A percentile compares a stretch with the other conserved stretches of the same genome.
phyloP scores from a whole-genome alignment of 176 grass and related monocot genomes.

The Triticum timopheevii region DNA sequence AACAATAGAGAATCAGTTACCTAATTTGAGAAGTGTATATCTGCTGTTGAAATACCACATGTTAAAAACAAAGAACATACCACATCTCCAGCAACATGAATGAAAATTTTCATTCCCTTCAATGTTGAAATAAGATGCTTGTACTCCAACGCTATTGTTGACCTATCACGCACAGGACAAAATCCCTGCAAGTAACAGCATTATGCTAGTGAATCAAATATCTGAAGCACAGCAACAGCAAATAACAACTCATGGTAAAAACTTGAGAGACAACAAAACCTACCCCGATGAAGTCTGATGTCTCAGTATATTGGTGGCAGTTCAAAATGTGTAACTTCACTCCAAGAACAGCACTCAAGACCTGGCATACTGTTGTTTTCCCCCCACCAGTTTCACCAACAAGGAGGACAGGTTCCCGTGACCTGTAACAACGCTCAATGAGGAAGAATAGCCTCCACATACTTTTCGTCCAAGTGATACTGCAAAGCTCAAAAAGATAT shows the following conservation, averaged over 20 bases:
- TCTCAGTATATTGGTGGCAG: conserved; percentile 98
- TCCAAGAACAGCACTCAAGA: conserved; percentile 68
- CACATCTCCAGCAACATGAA: conserved; percentile 48
- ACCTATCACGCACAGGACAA: conserved; percentile 90
- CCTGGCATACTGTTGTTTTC: conserved; percentile 95
- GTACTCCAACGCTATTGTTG: conserved; percentile 69
- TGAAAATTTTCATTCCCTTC: conserved; percentile 58
- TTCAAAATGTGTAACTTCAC: conserved; percentile 88
- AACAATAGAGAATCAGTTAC: conserved; percentile 28
- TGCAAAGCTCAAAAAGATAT: conserved; percentile 33
- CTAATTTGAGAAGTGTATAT: background rate
- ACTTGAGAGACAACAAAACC: conserved; percentile 31
- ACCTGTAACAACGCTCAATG: conserved; percentile 81
- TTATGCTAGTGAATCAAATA: conserved; percentile 3
- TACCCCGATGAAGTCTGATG: conserved; percentile 97
- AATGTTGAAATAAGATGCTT: conserved; percentile 60
- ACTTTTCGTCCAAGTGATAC: conserved; percentile 95
- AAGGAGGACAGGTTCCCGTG: conserved; percentile 92
- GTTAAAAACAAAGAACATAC: conserved; percentile 36
- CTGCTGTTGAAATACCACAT: background rate
- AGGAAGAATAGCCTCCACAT: conserved; percentile 95
- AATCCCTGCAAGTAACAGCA: conserved; percentile 66
- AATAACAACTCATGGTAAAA: background rate
- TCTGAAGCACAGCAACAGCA: conserved; percentile 21
- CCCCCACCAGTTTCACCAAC: conserved; percentile 96